Conservation (phyloP, 2,329 filamentous ascomycete species). For the Penicillium palitans region DNA sequence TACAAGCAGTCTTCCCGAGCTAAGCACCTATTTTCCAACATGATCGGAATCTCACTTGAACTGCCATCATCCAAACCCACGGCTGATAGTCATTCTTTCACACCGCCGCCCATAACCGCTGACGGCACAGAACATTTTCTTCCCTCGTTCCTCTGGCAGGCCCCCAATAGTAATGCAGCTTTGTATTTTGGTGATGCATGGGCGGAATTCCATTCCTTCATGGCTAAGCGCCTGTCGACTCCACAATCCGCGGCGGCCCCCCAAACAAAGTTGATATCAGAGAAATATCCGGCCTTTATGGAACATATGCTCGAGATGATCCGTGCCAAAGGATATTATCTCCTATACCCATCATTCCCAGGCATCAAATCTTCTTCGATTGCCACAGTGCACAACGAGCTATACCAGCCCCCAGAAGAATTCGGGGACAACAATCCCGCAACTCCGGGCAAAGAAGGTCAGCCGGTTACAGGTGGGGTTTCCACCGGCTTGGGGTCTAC, state of each 20-base stretch:
- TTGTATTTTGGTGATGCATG: slow-evolving; percentile 84
- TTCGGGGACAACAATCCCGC: slow-evolving; percentile 31
- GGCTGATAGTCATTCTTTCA: slow-evolving; percentile 60
- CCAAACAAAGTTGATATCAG: slow-evolving; percentile 60
- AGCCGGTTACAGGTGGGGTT: slow-evolving; percentile 19
- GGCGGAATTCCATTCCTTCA: slow-evolving; percentile 79
- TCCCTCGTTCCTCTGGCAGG: slow-evolving; percentile 78
- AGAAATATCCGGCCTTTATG: slow-evolving; percentile 71
- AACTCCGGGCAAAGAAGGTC: neutral
- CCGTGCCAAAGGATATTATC: slow-evolving; percentile 72
- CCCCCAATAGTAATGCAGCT: slow-evolving; percentile 76
- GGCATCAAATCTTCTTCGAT: slow-evolving; percentile 54
- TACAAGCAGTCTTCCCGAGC: slow-evolving; percentile 68
- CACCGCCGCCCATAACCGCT: slow-evolving; percentile 24
- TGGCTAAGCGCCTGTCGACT: slow-evolving; percentile 60
- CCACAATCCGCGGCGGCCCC: slow-evolving; percentile 17
- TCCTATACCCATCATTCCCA: slow-evolving; percentile 70
- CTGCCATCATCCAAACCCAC: slow-evolving; percentile 59
- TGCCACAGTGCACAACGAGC: slow-evolving; percentile 74
- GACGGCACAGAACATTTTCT: slow-evolving; percentile 31
- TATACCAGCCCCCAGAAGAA: slow-evolving; percentile 72
- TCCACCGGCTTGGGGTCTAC: slow-evolving; percentile 12
- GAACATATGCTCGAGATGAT: slow-evolving; percentile 77
- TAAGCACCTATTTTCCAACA: slow-evolving; percentile 49
- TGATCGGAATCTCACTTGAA: slow-evolving; percentile 80